These are phyloP conservation scores for Kalmanozyma brasiliensis DNA, from an alignment of 1,284 basidiomycete genomes.

Conservation along the genomic window DNA sequence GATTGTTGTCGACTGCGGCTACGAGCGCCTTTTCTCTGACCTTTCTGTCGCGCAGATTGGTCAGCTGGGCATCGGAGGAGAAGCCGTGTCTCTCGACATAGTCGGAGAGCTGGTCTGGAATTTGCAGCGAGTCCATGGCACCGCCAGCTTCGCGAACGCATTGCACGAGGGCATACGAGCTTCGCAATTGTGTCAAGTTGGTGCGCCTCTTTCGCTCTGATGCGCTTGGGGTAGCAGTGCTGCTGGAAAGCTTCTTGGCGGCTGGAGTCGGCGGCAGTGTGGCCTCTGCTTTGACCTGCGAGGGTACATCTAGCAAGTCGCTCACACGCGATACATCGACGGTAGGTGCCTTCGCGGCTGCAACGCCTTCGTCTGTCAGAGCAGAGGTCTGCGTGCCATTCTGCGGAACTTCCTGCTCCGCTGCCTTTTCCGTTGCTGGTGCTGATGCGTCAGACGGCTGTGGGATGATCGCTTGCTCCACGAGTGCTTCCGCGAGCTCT, in stretches of 20 bases:
- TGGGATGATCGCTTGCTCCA: not conserved
- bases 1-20: conserved; percentile 21
- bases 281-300: conserved; percentile 10
- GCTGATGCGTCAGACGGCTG: not conserved
- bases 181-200: conserved; percentile 39
- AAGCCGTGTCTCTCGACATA: conserved; percentile 39
- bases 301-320: conserved; percentile 16
- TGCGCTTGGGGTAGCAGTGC: conserved; percentile 5
- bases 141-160: conserved; percentile 42
- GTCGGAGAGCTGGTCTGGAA: conserved; percentile 27
- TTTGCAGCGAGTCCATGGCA: conserved; percentile 37
- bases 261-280: conserved; percentile 7
- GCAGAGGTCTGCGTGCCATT: not conserved
- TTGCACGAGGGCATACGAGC: conserved; percentile 31
- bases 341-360: not conserved
- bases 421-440: not conserved
- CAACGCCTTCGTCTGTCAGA: not conserved
- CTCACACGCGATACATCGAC: conserved; percentile 14
- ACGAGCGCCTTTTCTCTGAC: conserved; percentile 35
- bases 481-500: not conserved
- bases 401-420: not conserved
- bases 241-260: conserved; percentile 7
- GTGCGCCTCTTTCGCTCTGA: conserved; percentile 32
- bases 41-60: conserved; percentile 38
- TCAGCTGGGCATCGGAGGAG: conserved; percentile 34